These are phyloP conservation scores for Ajuga chamaepitys DNA, from an alignment of 257 asterid genomes.

Conservation along the genomic window DNA sequence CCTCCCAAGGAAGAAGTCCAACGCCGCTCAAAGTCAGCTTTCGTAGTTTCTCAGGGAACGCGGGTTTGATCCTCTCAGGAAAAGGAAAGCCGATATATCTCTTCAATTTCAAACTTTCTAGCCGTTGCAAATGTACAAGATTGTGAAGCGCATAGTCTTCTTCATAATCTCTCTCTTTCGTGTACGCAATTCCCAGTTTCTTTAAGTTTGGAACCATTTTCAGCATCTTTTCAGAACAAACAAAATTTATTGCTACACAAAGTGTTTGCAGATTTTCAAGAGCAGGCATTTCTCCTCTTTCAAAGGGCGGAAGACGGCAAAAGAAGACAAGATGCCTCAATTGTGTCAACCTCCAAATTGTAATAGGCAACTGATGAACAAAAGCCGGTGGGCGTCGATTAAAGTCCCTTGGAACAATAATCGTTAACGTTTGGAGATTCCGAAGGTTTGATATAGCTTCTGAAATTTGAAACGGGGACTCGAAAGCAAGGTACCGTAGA, in stretches of 20 bases:
- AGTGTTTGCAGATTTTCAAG: not conserved
- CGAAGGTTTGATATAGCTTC: not conserved
- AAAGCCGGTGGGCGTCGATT: not conserved
- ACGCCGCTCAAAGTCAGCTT: not conserved
- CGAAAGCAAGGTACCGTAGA: not conserved
- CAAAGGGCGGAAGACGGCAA: not conserved
- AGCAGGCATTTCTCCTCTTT: not conserved
- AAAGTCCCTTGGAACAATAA: not conserved
- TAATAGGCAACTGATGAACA: not conserved
- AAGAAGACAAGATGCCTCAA: not conserved
- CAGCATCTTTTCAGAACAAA: not conserved
- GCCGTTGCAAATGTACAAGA: not conserved
- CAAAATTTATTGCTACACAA: not conserved
- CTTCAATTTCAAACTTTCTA: not conserved
- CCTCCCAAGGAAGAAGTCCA: not conserved
- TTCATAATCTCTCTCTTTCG: not conserved
- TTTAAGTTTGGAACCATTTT: not conserved
- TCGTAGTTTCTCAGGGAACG: not conserved
- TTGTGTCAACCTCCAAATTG: not conserved
- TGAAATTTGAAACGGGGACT: not conserved
- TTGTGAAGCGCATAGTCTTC: not conserved
- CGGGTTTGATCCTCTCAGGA: not conserved
- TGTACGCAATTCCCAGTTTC: not conserved
- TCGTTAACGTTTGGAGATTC: not conserved
- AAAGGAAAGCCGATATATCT: not conserved